Evolutionary conservation across 352 stramenopile genomes (phyloP), one percentile per base, ranked within the genome.

Genomic region (Phytophthora multivora): DNA sequence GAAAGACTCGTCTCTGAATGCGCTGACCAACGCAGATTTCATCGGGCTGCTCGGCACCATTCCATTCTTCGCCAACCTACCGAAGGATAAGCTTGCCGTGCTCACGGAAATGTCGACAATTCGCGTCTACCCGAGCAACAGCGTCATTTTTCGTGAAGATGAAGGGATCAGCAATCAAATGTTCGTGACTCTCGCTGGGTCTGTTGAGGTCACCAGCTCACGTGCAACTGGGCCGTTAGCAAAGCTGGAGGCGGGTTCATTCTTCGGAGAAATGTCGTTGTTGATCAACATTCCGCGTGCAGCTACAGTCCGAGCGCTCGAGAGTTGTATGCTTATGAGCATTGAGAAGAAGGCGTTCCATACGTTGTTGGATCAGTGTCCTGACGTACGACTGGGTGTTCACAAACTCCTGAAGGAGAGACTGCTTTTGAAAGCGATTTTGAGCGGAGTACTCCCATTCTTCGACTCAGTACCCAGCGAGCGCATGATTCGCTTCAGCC

Each of bases 241-340:
- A 10, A 88, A 62, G 8, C 67, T 93, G 0, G 79, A 84, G 15
- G 66, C 84, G 2, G 84, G 84, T 7, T 90, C 82, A 1, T 93
- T 90, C 59, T 93, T 93, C 59, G 84, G 84, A 3, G 84, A 93
- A 48, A 93, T 93, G 84, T 88, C 84, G 12, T 62, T 93, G 28
- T 55, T 93, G 7, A 91, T 90, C 52, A 89, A 90, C 51, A 90
- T 90, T 45, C 84, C 84, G 3, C 79, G 84, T 28, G 82, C 84
- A 8, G 84, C 84, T 19, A 91, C 84, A 2, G 79, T 93, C 16
- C 85, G 60, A 36, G 72, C 83, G 8, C 62, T 83, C 2, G 82
- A 91, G 18, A 91, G 81, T 50, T 90, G 82, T 39, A 86, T 93
- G 69, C 66, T 93, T 15, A 84, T 93, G 71, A 89, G 73, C 35